Percentiles rank a stretch among this genome's conserved stretches.
Conservation (phyloP, 1,284 basidiomycete species). For the Pisolithus thermaeus region DNA sequence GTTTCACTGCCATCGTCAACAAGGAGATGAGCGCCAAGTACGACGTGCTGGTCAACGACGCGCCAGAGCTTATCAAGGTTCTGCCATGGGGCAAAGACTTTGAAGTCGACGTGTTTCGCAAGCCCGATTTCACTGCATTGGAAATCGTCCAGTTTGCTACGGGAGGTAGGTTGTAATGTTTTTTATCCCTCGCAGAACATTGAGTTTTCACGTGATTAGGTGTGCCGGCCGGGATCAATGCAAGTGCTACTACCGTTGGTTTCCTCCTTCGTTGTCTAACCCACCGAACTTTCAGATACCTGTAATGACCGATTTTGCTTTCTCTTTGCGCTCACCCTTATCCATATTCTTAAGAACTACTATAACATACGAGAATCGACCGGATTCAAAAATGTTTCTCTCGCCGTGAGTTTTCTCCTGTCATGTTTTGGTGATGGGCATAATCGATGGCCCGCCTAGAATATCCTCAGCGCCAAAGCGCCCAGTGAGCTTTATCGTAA, state of each 20-base stretch:
- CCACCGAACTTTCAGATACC: slow-evolving; percentile 46
- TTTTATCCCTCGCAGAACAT: not conserved
- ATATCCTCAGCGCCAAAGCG: slow-evolving; percentile 80
- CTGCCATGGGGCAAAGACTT: slow-evolving; percentile 81
- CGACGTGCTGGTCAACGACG: slow-evolving; percentile 65
- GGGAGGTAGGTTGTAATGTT: slow-evolving; percentile 45
- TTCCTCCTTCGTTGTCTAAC: not conserved
- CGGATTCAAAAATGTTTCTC: slow-evolving; percentile 81
- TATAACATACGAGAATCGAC: slow-evolving; percentile 74
- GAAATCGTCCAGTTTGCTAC: slow-evolving; percentile 79
- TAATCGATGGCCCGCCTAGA: slow-evolving; percentile 33
- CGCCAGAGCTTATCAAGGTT: slow-evolving; percentile 71
- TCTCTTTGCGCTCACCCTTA: not conserved
- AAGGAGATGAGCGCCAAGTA: slow-evolving; percentile 79
- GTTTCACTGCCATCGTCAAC: slow-evolving; percentile 84
- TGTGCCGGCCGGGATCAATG: slow-evolving; percentile 81
- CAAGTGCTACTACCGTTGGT: slow-evolving; percentile 26
- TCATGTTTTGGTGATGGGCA: not conserved
- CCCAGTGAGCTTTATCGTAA: slow-evolving; percentile 46
- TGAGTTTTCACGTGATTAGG: slow-evolving; percentile 33
- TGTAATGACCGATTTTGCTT: slow-evolving; percentile 24
- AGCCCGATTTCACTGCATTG: slow-evolving; percentile 82
- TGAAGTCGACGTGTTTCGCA: slow-evolving; percentile 78
- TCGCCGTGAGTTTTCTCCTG: slow-evolving; percentile 46
- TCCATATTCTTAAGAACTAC: slow-evolving; percentile 46